Evolutionary conservation across 768 basidiomycete genomes (phyloP).

Genomic region (Leccinellum rugosiceps): DNA sequence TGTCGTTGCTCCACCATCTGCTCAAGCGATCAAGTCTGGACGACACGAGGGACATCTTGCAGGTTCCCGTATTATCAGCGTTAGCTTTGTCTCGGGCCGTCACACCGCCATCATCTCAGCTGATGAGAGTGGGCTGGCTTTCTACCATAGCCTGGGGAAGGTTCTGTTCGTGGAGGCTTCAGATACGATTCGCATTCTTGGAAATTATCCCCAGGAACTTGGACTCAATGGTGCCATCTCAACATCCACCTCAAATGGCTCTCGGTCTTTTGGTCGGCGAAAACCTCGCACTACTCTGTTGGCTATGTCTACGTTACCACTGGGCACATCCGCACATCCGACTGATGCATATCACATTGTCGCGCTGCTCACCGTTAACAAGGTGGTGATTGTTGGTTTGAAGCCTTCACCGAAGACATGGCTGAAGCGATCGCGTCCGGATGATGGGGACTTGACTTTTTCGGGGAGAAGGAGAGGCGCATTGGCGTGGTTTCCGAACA

Average conservation of each 20-base stretch:
- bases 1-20: conserved; percentile 63
- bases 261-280: conserved; percentile 40
- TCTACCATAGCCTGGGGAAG: conserved; percentile 93
- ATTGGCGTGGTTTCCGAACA: conserved; percentile 82
- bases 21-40: conserved; percentile 67
- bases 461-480: conserved; percentile 56
- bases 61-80: conserved; percentile 73
- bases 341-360: conserved; percentile 79
- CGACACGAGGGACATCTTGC: conserved; percentile 82
- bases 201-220: conserved; percentile 72
- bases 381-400: conserved; percentile 89
- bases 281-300: conserved; percentile 66
- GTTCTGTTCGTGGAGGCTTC: conserved; percentile 93
- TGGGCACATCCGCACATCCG: conserved; percentile 68
- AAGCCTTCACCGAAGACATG: conserved; percentile 92
- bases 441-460: conserved; percentile 40
- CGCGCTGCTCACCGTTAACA: conserved; percentile 84
- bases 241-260: conserved; percentile 16
- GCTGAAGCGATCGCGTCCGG: conserved; percentile 68
- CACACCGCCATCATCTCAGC: conserved; percentile 92
- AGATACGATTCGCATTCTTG: conserved; percentile 90
- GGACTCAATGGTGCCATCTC: not conserved
- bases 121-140: conserved; percentile 88
- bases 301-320: conserved; percentile 76
- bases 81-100: conserved; percentile 86